A percentile compares a stretch with the other conserved stretches of the same genome.
These are phyloP conservation scores for Furcasterigmium sp. DNA, from an alignment of 2,329 filamentous ascomycete genomes.

Conservation along the genomic window DNA sequence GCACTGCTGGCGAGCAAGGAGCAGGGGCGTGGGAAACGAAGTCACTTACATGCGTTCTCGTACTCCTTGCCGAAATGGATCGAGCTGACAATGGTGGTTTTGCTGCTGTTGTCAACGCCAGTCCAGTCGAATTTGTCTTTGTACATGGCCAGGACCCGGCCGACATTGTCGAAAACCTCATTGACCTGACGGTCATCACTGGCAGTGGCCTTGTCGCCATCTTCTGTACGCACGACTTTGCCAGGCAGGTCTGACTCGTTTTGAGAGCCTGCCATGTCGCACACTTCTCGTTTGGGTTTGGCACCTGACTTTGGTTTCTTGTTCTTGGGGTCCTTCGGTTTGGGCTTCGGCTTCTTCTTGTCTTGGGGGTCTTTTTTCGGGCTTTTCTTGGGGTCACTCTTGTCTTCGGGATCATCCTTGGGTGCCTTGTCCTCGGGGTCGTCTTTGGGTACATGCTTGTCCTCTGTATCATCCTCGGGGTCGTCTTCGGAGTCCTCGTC, in stretches of 20 bases:
- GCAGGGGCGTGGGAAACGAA: background rate
- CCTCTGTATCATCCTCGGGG: no score
- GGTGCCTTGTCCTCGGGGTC: no score
- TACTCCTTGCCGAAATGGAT: slow-evolving; percentile 46
- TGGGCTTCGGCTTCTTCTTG: slow-evolving; percentile 25
- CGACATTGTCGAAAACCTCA: slow-evolving; percentile 44
- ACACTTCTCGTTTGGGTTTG: slow-evolving; percentile 34
- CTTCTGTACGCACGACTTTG: slow-evolving; percentile 34
- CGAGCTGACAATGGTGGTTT: slow-evolving; percentile 42
- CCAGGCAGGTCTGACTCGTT: slow-evolving; percentile 35
- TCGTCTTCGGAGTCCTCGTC: slow-evolving; percentile 33
- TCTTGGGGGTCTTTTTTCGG: no score
- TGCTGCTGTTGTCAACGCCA: slow-evolving; percentile 43
- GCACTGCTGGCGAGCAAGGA: background rate
- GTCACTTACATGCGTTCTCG: slow-evolving; percentile 45
- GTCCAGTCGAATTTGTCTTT: slow-evolving; percentile 42
- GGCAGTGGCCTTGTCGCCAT: slow-evolving; percentile 26
- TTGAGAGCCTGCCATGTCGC: slow-evolving; percentile 33
- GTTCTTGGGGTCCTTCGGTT: slow-evolving; percentile 14
- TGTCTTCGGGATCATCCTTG: no score
- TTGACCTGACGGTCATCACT: slow-evolving; percentile 28
- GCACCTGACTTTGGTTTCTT: slow-evolving; percentile 13
- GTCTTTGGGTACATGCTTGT: no score
- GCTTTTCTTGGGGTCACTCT: no score
- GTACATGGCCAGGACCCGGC: slow-evolving; percentile 44